Evolutionary conservation across 441 rosid genomes (phyloP).

Genomic region (Croton setiger): DNA sequence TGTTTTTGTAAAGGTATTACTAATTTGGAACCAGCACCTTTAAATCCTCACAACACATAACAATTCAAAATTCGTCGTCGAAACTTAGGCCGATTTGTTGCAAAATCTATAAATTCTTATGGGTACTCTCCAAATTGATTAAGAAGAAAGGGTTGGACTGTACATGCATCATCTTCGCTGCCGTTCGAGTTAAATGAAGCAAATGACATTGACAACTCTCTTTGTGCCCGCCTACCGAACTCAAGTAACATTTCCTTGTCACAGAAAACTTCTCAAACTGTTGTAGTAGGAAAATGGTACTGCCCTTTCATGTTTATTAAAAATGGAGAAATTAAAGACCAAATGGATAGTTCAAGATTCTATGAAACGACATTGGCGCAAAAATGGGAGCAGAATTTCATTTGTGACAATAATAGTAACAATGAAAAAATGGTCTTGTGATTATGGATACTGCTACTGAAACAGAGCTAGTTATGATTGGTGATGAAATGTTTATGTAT

Average conservation of each 20-base stretch:
- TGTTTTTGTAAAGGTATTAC: conserved; percentile 34
- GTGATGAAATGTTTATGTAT: conserved; percentile 13
- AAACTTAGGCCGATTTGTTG: conserved; percentile 23
- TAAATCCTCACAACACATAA: conserved; percentile 36
- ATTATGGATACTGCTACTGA: conserved; percentile 33
- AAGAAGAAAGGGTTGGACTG: conserved; percentile 45
- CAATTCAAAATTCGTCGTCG: conserved; percentile 37
- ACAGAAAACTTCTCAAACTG: conserved; percentile 4
- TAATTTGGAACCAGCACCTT: conserved; percentile 33
- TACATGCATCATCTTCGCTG: conserved; percentile 19
- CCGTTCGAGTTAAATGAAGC: conserved; percentile 45
- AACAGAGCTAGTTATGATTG: conserved; percentile 28
- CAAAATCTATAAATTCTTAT: conserved; percentile 40
- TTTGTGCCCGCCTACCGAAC: conserved; percentile 38
- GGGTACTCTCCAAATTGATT: conserved; percentile 56
- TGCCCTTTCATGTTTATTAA: conserved; percentile 61
- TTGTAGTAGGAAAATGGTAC: conserved; percentile 57
- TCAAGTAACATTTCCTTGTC: conserved; percentile 25
- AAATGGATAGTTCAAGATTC: conserved; percentile 32
- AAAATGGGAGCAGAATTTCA: conserved; percentile 44
- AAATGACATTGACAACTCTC: conserved; percentile 34
- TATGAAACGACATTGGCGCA: conserved; percentile 54
- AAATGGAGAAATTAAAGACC: conserved; percentile 35
- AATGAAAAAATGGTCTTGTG: conserved; percentile 15
- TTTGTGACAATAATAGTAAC: conserved; percentile 14